Conservation (phyloP, 176 grass and related monocot genomes). For the Typha latifolia region DNA sequence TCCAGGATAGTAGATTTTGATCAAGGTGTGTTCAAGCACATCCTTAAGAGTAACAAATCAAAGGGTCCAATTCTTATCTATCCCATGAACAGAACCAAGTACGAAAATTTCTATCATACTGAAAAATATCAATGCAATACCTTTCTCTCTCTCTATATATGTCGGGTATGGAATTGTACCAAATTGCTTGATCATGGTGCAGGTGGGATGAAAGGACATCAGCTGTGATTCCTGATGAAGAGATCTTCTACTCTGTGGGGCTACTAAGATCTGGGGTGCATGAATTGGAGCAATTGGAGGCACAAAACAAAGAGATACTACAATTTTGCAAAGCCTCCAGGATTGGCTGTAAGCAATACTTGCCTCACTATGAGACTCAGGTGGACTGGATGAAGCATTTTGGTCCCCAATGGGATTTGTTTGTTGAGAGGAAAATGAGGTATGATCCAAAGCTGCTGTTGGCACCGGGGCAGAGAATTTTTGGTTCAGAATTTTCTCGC, state of each 20-base stretch:
- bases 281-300: slow-evolving; percentile 4
- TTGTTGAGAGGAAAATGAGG: slow-evolving; percentile 24
- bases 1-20: slow-evolving; percentile 48
- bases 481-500: not conserved
- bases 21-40: slow-evolving; percentile 26
- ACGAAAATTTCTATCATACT: not conserved
- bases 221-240: slow-evolving; percentile 18
- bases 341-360: slow-evolving; percentile 16
- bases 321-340: slow-evolving; percentile 2
- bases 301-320: slow-evolving; percentile 20
- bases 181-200: not conserved
- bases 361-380: slow-evolving; percentile 9
- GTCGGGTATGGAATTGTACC: not conserved
- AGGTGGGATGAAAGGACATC: slow-evolving; percentile 23
- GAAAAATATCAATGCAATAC: no score
- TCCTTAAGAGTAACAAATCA: slow-evolving; percentile 10
- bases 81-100: slow-evolving; percentile 19
- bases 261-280: slow-evolving; percentile 2
- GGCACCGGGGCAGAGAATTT: slow-evolving; percentile 16
- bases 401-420: slow-evolving; percentile 9
- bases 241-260: slow-evolving; percentile 19
- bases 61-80: not conserved
- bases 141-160: not conserved
- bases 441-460: slow-evolving; percentile 17
- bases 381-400: slow-evolving; percentile 21